A percentile compares a stretch with the other conserved stretches of the same genome.
Evolutionary conservation across 2,329 filamentous ascomycete genomes (phyloP).

Genomic region (Cryphonectria carpinicola): DNA sequence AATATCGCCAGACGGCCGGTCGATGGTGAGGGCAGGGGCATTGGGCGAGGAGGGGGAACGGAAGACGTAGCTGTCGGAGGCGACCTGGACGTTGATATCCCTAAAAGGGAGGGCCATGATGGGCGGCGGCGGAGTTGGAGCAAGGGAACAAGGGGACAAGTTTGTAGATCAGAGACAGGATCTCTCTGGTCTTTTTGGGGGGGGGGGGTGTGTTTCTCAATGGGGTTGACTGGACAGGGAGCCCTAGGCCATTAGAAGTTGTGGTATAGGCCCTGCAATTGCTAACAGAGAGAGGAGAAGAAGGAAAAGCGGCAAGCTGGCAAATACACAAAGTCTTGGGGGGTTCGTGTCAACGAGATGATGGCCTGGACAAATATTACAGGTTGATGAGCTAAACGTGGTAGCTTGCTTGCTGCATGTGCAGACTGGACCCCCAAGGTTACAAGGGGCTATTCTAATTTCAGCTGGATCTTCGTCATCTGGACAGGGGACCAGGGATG

Average conservation of each 20-base stretch:
- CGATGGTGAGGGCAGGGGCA: conserved; percentile 84
- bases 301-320: conserved; percentile 1
- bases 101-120: conserved; percentile 70
- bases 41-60: conserved; percentile 92
- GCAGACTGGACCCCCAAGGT: conserved; percentile 16
- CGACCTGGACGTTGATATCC: conserved; percentile 96
- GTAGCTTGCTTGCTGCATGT: conserved; percentile 15
- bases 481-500: conserved; percentile 5
- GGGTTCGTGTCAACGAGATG: conserved; percentile 1
- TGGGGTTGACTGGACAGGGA: neutral
- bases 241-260: neutral
- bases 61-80: conserved; percentile 91
- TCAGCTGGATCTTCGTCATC: conserved; percentile 27
- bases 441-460: conserved; percentile 27
- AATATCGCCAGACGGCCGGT: conserved; percentile 89
- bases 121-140: conserved; percentile 21
- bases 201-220: neutral
- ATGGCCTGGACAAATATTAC: conserved; percentile 1
- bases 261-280: neutral
- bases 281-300: neutral
- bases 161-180: conserved; percentile 7
- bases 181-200: neutral
- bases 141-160: conserved; percentile 17
- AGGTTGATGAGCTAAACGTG: conserved; percentile 5
- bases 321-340: neutral